Percentiles rank a stretch among this genome's conserved stretches.
Conservation (phyloP, 441 rosid genomes). For the Jatropha multifida region DNA sequence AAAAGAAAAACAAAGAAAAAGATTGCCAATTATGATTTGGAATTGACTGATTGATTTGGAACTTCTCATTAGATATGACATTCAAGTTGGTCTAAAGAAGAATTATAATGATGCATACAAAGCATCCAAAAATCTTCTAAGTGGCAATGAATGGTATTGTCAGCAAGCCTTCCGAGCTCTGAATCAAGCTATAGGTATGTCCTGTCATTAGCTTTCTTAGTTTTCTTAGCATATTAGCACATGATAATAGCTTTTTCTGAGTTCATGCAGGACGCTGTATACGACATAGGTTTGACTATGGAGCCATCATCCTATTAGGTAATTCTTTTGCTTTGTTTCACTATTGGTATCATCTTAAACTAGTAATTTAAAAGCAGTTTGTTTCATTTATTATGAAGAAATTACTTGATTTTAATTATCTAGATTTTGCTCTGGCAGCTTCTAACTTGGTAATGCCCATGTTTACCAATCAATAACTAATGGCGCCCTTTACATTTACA, state of each 20-base stretch:
- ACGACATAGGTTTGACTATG: constrained; percentile 88
- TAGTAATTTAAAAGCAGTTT: not conserved
- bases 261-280: constrained; percentile 83
- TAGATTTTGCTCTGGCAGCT: not conserved
- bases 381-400: not conserved
- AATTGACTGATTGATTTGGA: constrained; percentile 29
- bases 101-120: constrained; percentile 74
- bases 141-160: constrained; percentile 99
- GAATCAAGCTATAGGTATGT: constrained; percentile 94
- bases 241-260: constrained; percentile 5
- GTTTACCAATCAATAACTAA: not conserved
- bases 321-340: constrained; percentile 15
- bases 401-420: not conserved
- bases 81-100: constrained; percentile 83
- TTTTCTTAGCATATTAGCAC: not conserved
- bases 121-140: constrained; percentile 78
- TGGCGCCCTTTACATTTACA: not conserved
- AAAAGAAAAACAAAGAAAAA: not conserved
- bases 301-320: constrained; percentile 93
- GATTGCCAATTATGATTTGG: constrained; percentile 5
- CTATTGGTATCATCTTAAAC: not conserved
- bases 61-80: constrained; percentile 64
- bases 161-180: constrained; percentile 95
- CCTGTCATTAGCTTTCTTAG: constrained; percentile 18
- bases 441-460: not conserved